Evolutionary conservation across 192 early-diverging fungal species (phyloP).

Genomic region (Coemansia guatemalensis): DNA sequence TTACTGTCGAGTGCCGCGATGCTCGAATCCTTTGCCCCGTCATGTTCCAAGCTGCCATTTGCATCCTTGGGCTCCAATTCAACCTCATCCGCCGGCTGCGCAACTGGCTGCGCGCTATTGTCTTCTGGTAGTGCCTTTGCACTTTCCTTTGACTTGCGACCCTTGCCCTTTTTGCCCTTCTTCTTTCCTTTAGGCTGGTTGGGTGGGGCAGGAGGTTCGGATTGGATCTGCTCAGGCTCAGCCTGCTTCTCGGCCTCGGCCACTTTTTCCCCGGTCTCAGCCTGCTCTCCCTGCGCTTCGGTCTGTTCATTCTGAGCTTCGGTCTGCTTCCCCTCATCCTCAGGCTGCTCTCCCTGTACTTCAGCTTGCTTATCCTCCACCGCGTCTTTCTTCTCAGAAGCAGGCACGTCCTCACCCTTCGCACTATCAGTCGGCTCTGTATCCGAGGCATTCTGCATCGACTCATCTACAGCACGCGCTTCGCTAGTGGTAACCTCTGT

Average conservation of each 20-base stretch:
- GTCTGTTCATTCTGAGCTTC: background rate
- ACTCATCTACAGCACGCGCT: background rate
- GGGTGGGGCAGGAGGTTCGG: background rate
- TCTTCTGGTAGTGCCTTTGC: slow-evolving; percentile 6
- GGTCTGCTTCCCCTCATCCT: background rate
- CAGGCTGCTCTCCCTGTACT: background rate
- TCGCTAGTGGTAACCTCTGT: slow-evolving; percentile 11
- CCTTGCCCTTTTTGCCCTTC: slow-evolving; percentile 47
- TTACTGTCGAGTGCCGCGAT: slow-evolving; percentile 41
- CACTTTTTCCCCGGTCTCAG: slow-evolving; percentile 3
- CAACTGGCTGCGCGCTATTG: background rate
- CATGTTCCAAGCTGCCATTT: slow-evolving; percentile 1
- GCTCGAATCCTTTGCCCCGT: slow-evolving; percentile 14
- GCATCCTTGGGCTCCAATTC: slow-evolving; percentile 5
- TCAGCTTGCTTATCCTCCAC: background rate
- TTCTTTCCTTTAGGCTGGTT: slow-evolving; percentile 36
- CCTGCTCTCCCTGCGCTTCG: background rate
- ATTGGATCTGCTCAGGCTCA: background rate
- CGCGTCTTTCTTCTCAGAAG: background rate
- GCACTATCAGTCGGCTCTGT: slow-evolving; percentile 4
- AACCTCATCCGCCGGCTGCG: background rate
- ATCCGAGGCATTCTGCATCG: background rate
- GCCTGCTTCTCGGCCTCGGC: slow-evolving; percentile 22
- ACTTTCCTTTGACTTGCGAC: slow-evolving; percentile 29
- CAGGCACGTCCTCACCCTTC: slow-evolving; percentile 10